Base-by-base conservation (phyloP, 2,329 filamentous ascomycete species). In the Penicillium janthinellum region DNA sequence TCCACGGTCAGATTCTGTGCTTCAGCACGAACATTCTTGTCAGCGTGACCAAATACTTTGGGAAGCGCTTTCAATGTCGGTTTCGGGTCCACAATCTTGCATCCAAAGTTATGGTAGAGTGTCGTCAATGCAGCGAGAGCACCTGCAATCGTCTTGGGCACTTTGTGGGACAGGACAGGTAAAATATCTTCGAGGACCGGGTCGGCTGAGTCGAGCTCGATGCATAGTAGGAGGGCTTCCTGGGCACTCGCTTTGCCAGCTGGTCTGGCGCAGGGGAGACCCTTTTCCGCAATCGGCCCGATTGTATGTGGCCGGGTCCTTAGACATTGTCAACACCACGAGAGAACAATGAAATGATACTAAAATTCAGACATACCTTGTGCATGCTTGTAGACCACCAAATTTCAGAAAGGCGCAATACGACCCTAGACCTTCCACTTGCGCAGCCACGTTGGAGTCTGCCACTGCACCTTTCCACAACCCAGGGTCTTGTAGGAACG, bases 11-110 rank as follows among this genome's bases (percentile, higher is more conserved):
- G 82, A 68, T 90, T 92, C 49, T 95, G 95, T 31, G 93, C 92
- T 75, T 97, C 95, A 3, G 93, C 92, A 77, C 95, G 89, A 15
- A 99, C 91, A 74, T 98, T 98, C 79, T 99, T 99, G 82, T 99
- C 95, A 35, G 95, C 94, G 74, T 98, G 95, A 20, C 91, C 92
- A 73, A 97, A 99, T 1, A 89, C 89, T 73, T 96, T 96, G 3
- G 95, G 92, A 2, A 99, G 82, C 11, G 86, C 80, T 74, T 98
- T 98, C 60, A 98, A 84, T 20, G 96, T 88, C 1, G 91, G 89
- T 74, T 99, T 97, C 3, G 96, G 92, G 71, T 99, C 95, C 52
- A 95, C 89, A 17, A 92, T 87, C 78, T 96, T 96, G 81, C 92
- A 96, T 58, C 96, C 95, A 75, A 93, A 99, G 71, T 91, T 95